These are phyloP conservation scores for Echria macrotheca DNA, from an alignment of 495 filamentous ascomycete genomes.

Conservation along the genomic window DNA sequence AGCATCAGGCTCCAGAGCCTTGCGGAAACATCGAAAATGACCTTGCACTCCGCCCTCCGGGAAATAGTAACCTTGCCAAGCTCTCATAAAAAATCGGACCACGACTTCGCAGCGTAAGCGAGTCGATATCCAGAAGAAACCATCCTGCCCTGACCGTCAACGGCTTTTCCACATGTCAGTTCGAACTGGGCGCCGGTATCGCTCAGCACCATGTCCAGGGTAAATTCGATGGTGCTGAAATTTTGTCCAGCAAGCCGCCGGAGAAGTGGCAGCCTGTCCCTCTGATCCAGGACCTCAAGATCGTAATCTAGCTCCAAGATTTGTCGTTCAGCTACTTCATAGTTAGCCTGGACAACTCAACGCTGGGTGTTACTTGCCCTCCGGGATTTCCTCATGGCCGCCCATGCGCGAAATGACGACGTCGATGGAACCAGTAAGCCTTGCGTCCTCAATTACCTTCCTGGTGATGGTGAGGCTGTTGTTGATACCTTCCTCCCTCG, in stretches of 20 bases:
- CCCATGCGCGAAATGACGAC: neutral
- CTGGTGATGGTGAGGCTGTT: conserved; percentile 3
- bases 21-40: neutral
- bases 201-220: neutral
- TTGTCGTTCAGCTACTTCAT: neutral
- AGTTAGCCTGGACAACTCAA: neutral
- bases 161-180: conserved; percentile 1
- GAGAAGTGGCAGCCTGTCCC: neutral
- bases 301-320: conserved; percentile 4
- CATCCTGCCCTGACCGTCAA: neutral
- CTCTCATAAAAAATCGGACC: neutral
- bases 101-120: conserved; percentile 43
- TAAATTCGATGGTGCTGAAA: neutral
- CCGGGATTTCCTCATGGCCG: neutral
- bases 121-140: conserved; percentile 4
- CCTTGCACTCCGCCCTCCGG: neutral
- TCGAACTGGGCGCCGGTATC: neutral
- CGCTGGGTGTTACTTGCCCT: neutral
- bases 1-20: too few species aligned
- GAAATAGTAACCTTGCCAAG: neutral
- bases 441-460: conserved; percentile 1
- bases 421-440: neutral
- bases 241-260: neutral
- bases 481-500: neutral
- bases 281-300: neutral